Evolutionary conservation across 306 rosid genomes (phyloP), one percentile per base, ranked within the genome.

Genomic region (Vigna unguiculata): DNA sequence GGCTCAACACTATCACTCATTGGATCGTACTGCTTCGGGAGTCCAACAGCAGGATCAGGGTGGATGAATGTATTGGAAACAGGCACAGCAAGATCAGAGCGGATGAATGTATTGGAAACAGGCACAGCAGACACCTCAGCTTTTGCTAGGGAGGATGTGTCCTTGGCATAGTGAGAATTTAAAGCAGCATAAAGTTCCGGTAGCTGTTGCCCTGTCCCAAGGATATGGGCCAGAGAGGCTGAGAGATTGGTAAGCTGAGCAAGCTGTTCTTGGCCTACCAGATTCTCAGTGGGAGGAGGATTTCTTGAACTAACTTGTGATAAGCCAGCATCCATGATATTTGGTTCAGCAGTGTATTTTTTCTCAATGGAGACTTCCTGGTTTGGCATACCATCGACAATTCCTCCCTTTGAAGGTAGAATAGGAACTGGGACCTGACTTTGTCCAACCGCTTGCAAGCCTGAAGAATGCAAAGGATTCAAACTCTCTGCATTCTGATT

Each of bases 191-290:
- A 91, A 77, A 91, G 80, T 78, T 89, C 90, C 5, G 97, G 97
- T 76, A 89, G 87, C 78, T 88, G 96, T 82, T 86, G 93, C 30
- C 89, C 87, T 76, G 85, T 73, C 78, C 91, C 99, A 72, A 96
- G 89, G 40, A 89, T 77, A 73, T 92, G 97, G 57, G 89, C 98
- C 72, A 96, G 85, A 75, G 99, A 96, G 63, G 89, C 95, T 21
- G 97, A 88, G 61, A 95, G 92, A 74, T 83, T 83, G 52, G 82
- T 83, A 41, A 95, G 85, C 45, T 89, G 87, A 36, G 84, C 74
- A 65, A 89, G 85, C 73, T 90, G 96, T 51, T 89, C 94, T 21
- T 84, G 83, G 70, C 89, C 88, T 59, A 86, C 96, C 24, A 45
- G 17, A 6, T 74, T 82, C 69, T 80, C 87, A 51, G 86, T 51